Conservation (phyloP, 164 flowering plant species). For the Santalum album region DNA sequence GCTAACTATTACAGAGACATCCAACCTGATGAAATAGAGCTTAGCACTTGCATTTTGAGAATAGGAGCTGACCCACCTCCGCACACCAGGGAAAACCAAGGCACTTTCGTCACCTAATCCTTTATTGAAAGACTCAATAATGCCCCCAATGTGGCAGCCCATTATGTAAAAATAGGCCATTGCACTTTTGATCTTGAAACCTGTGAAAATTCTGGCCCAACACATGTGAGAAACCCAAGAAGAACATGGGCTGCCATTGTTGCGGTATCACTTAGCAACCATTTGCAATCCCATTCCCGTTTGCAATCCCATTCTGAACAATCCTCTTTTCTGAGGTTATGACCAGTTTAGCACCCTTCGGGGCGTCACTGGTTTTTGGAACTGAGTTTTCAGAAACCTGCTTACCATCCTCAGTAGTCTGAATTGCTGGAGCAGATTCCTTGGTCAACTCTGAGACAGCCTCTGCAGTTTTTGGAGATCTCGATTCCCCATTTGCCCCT, state of each 20-base stretch:
- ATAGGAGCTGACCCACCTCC: too few relatives aligned
- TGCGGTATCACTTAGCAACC: constrained; percentile 22
- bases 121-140: too few relatives aligned
- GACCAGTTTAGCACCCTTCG: constrained; percentile 26
- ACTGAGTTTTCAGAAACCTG: constrained; percentile 24
- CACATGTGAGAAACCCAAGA: not conserved
- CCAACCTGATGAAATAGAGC: too few relatives aligned
- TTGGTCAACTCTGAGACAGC: constrained; percentile 4
- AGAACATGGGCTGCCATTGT: constrained; percentile 10
- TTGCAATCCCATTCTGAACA: constrained; percentile 25
- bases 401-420: constrained; percentile 25
- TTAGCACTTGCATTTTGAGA: too few relatives aligned
- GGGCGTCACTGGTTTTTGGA: constrained; percentile 27
- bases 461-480: constrained; percentile 32
- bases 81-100: too few relatives aligned
- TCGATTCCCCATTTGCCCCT: constrained; percentile 17
- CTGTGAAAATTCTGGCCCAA: not conserved
- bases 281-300: too few relatives aligned
- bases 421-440: constrained; percentile 16
- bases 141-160: too few relatives aligned
- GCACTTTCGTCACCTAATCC: too few relatives aligned
- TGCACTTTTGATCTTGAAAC: not conserved
- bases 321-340: constrained; percentile 24
- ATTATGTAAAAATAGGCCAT: not conserved
- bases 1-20: not conserved